Conservation (phyloP, 768 basidiomycete species). For the Trametes punicea region DNA sequence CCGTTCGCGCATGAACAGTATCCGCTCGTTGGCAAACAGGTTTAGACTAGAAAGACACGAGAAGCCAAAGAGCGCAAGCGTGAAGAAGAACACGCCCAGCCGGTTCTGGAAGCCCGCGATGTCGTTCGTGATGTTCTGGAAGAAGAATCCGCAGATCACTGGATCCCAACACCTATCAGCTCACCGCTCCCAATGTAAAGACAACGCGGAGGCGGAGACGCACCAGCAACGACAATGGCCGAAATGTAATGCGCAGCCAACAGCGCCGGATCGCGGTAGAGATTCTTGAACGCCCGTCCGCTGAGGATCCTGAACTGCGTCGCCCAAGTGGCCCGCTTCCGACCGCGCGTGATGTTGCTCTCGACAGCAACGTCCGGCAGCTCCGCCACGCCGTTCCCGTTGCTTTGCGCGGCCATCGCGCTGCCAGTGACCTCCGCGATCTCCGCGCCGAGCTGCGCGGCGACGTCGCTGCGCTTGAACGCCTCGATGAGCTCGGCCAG, state of each 20-base stretch:
- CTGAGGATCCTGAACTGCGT: constrained; percentile 95
- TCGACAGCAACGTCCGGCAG: constrained; percentile 69
- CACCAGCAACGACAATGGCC: constrained; percentile 79
- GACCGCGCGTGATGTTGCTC: constrained; percentile 61
- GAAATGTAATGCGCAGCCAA: constrained; percentile 88
- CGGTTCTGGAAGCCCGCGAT: constrained; percentile 97
- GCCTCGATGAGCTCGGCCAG: constrained; percentile 71
- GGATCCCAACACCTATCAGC: neutral
- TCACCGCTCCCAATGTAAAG: neutral
- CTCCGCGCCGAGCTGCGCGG: constrained; percentile 58
- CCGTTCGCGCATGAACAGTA: constrained; percentile 98
- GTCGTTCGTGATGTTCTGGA: constrained; percentile 88
- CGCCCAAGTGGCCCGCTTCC: constrained; percentile 78
- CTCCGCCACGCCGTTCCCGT: constrained; percentile 35
- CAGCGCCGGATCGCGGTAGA: constrained; percentile 92
- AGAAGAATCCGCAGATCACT: constrained; percentile 94
- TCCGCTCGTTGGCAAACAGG: constrained; percentile 90
- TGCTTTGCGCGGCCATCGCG: constrained; percentile 28
- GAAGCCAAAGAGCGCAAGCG: constrained; percentile 94
- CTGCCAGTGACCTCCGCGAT: constrained; percentile 44
- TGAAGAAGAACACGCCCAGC: constrained; percentile 95
- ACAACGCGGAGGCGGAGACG: constrained; percentile 34
- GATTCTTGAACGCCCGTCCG: constrained; percentile 95
- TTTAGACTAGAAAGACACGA: constrained; percentile 93
- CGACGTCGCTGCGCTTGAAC: constrained; percentile 66